phyloP scores from a whole-genome alignment of 163 green algal species.

The Dunaliella salina region DNA sequence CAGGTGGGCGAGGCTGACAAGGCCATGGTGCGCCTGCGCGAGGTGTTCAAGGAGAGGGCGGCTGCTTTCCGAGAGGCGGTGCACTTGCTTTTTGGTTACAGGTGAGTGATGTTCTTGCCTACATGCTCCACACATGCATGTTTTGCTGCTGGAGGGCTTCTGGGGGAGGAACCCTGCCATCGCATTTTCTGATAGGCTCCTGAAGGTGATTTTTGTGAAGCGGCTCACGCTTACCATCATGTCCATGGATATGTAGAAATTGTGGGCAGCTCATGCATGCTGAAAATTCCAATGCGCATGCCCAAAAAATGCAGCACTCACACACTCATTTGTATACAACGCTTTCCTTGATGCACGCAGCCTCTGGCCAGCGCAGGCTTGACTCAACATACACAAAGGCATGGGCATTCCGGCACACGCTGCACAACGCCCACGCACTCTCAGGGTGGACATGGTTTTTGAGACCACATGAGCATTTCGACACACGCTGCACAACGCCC shows the following conservation, averaged over 20 bases:
- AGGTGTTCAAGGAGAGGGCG: slow-evolving; percentile 68
- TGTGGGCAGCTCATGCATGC: too few relatives aligned
- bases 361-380: too few relatives aligned
- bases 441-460: slow-evolving; percentile 61
- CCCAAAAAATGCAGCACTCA: too few relatives aligned
- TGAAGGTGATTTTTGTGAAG: too few relatives aligned
- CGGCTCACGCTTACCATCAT: too few relatives aligned
- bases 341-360: background rate
- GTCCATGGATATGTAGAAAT: too few relatives aligned
- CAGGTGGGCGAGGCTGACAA: slow-evolving; percentile 7
- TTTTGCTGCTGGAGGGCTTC: too few relatives aligned
- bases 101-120: slow-evolving; percentile 9
- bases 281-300: too few relatives aligned
- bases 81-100: slow-evolving; percentile 67
- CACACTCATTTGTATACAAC: background rate
- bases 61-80: slow-evolving; percentile 63
- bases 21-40: slow-evolving; percentile 47
- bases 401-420: background rate
- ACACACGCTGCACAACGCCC: background rate
- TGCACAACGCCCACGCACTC: background rate
- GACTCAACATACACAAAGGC: background rate
- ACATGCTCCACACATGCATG: background rate
- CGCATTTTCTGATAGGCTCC: too few relatives aligned
- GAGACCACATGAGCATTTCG: slow-evolving; percentile 34
- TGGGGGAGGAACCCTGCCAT: too few relatives aligned